Evolutionary conservation across 306 rosid genomes (phyloP), one percentile per base, ranked within the genome.

Genomic region (Oxytropis ochrocephala): DNA sequence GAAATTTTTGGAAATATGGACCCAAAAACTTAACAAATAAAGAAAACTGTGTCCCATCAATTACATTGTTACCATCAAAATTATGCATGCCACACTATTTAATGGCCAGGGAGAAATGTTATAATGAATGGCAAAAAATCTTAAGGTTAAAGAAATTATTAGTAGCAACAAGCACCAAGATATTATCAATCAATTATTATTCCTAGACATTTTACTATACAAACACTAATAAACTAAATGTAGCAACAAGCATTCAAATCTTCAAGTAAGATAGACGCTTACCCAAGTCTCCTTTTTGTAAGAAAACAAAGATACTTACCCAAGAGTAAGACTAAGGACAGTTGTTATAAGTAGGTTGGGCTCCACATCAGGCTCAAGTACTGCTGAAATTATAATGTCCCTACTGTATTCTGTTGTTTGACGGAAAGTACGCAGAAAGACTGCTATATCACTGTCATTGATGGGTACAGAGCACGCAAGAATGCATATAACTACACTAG

Each of bases 321-420:
- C 90, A 44, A 87, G 80, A 39, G 79, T 42, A 67, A 87, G 80
- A 39, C 77, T 42, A 67, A 94, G 85, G 72, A 94, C 88, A 11
- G 91, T 88, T 10, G 97, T 94, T 74, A 88, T 80, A 27, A 88
- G 38, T 64, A 84, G 78, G 84, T 88, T 85, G 69, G 97, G 90
- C 88, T 88, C 90, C 42, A 94, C 68, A 74, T 81, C 78, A 17
- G 87, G 90, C 78, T 90, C 97, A 61, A 69, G 75, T 73, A 81
- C 55, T 43, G 85, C 63, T 52, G 89, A 84, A 67, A 94, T 42
- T 74, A 94, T 55, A 66, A 94, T 75, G 65, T 91, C 88, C 54
- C 82, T 72, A 2, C 63, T 68, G 79, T 80, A 90, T 58, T 79
- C 85, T 18, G 90, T 88, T 49, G 80, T 79, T 79, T 87, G 84